These are phyloP conservation scores for Botryotinia calthae DNA, from an alignment of 2,329 filamentous ascomycete genomes.

Conservation along the genomic window DNA sequence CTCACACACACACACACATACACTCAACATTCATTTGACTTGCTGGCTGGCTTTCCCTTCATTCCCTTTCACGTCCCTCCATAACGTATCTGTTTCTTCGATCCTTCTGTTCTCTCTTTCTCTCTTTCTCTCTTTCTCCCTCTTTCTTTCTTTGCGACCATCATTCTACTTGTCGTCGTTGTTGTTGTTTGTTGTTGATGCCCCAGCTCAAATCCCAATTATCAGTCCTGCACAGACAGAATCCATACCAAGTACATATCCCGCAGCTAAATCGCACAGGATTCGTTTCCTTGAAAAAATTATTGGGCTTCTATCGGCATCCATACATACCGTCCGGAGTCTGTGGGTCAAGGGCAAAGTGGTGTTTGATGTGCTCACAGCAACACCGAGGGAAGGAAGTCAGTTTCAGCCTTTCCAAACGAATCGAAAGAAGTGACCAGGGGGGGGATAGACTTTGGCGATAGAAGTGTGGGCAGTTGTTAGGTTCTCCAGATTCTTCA, in stretches of 20 bases:
- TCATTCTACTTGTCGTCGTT: not conserved
- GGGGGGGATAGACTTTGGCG: conserved; percentile 8
- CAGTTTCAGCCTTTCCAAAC: conserved; percentile 18
- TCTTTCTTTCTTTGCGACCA: not conserved
- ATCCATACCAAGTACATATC: not conserved
- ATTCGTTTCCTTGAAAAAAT: conserved; percentile 7
- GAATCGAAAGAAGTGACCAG: not conserved
- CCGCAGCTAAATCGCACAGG: conserved; percentile 4
- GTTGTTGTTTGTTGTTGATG: not conserved
- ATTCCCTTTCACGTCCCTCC: not conserved
- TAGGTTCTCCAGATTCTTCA: conserved; percentile 13
- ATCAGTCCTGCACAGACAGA: not conserved
- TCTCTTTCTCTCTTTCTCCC: not conserved
- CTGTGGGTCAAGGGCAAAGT: conserved; percentile 16
- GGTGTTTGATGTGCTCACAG: conserved; percentile 10
- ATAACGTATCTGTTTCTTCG: not conserved
- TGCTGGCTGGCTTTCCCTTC: not conserved
- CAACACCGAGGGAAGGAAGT: conserved; percentile 6
- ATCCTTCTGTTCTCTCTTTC: not conserved
- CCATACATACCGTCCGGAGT: conserved; percentile 7
- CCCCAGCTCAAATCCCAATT: not conserved
- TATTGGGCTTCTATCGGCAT: conserved; percentile 7
- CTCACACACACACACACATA: not conserved
- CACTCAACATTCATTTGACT: not conserved
- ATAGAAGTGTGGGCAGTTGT: conserved; percentile 10